phyloP scores from a whole-genome alignment of 31 red algal genomes.

The Porphyra umbilicalis region DNA sequence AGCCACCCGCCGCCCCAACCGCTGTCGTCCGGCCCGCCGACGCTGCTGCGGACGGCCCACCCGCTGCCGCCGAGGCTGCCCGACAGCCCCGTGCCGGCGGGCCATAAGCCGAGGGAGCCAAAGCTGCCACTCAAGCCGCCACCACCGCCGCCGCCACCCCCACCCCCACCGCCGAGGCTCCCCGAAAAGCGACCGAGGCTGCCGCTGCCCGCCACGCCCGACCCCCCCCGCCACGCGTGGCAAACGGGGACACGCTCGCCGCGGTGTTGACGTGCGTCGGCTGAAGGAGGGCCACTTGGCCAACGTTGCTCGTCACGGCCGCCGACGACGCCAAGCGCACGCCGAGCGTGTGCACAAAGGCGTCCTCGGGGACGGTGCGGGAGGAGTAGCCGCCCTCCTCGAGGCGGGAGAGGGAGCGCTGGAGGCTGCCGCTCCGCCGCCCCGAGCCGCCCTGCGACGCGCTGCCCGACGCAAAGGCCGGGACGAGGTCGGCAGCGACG shows the following conservation, averaged over 20 bases:
- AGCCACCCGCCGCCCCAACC: not conserved
- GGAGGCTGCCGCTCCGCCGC: not conserved
- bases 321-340: not conserved
- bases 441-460: no score
- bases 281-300: not conserved
- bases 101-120: not conserved
- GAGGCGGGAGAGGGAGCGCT: not conserved
- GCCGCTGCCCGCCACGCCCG: not conserved
- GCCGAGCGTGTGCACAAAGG: not conserved
- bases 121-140: not conserved
- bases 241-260: not conserved
- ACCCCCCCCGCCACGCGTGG: not conserved
- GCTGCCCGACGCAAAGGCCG: no score
- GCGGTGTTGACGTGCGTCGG: not conserved
- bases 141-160: not conserved
- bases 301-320: not conserved
- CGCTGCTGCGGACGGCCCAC: no score
- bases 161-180: not conserved
- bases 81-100: not conserved
- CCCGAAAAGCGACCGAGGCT: no score
- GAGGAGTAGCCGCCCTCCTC: not conserved
- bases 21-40: not conserved
- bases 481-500: no score
- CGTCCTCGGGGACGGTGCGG: not conserved
- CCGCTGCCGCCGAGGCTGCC: not conserved